Conservation (phyloP, 306 rosid species). For the Neltuma alba region DNA sequence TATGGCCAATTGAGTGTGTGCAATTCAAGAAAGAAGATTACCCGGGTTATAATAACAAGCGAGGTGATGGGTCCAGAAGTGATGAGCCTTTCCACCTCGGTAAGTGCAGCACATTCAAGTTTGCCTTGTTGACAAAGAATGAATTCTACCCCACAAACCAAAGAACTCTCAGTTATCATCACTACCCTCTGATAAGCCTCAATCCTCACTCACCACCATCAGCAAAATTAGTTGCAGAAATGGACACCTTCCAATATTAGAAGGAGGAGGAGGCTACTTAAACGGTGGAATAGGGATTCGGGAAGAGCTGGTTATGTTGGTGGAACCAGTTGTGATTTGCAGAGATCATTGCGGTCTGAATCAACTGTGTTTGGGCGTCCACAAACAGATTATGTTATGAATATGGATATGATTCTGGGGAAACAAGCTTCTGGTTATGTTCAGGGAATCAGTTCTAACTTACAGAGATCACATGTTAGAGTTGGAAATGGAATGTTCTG, state of each 20-base stretch:
- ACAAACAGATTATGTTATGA: neutral
- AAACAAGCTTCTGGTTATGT: neutral
- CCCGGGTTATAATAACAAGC: conserved; percentile 55
- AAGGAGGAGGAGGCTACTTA: neutral
- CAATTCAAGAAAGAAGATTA: conserved; percentile 57
- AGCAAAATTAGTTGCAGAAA: neutral
- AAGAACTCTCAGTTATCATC: conserved; percentile 6
- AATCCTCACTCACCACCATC: neutral
- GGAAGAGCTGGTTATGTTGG: conserved; percentile 18
- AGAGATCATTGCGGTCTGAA: conserved; percentile 9
- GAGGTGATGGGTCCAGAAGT: conserved; percentile 52
- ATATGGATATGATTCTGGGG: neutral
- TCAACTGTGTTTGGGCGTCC: neutral
- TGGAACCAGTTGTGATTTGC: neutral
- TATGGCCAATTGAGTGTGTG: conserved; percentile 37
- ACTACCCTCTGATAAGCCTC: conserved; percentile 27
- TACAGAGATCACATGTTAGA: neutral
- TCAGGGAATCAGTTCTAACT: neutral
- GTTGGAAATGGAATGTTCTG: neutral
- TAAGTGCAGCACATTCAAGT: conserved; percentile 60
- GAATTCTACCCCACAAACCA: neutral
- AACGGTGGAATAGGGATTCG: conserved; percentile 3
- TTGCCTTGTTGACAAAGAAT: neutral
- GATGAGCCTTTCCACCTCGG: conserved; percentile 61
- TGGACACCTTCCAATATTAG: conserved; percentile 2